Conservation (phyloP, 331 rosid species). For the Arachis monticola region DNA sequence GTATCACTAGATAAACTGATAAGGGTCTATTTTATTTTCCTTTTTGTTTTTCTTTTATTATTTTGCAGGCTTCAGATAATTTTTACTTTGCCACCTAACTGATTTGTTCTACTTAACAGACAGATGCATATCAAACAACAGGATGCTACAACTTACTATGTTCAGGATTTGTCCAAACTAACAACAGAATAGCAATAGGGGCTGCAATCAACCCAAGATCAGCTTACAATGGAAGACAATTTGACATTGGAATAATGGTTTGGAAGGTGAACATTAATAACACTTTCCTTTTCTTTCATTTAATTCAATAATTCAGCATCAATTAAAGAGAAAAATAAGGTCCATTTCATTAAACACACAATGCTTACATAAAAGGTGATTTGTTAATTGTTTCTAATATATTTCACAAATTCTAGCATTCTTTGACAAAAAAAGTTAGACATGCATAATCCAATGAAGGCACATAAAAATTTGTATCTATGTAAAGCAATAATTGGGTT, state of each 20-base stretch:
- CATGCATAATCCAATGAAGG: constrained; percentile 12
- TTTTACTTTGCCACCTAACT: neutral
- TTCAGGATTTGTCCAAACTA: constrained; percentile 97
- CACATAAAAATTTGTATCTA: constrained; percentile 14
- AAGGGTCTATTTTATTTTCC: too few relatives aligned
- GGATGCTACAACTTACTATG: constrained; percentile 97
- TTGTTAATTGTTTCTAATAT: neutral
- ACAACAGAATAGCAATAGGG: constrained; percentile 90
- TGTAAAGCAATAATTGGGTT: constrained; percentile 47
- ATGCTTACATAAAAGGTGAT: constrained; percentile 21
- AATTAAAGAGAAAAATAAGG: constrained; percentile 2
- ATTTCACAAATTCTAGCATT: constrained; percentile 12
- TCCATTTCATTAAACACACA: neutral
- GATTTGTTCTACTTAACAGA: constrained; percentile 44
- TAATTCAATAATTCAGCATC: neutral
- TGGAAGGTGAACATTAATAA: constrained; percentile 73
- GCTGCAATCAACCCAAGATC: constrained; percentile 98
- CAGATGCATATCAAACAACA: constrained; percentile 95
- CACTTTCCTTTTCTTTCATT: neutral
- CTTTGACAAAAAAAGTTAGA: constrained; percentile 32
- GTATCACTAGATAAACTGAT: too few relatives aligned
- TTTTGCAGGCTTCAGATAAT: constrained; percentile 9
- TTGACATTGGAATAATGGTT: constrained; percentile 93
- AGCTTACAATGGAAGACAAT: constrained; percentile 74
- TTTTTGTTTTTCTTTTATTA: neutral